Percentiles rank a stretch among this genome's conserved stretches.
These are phyloP conservation scores for Sextonia rubra DNA, from an alignment of 164 flowering plant genomes.

Conservation along the genomic window DNA sequence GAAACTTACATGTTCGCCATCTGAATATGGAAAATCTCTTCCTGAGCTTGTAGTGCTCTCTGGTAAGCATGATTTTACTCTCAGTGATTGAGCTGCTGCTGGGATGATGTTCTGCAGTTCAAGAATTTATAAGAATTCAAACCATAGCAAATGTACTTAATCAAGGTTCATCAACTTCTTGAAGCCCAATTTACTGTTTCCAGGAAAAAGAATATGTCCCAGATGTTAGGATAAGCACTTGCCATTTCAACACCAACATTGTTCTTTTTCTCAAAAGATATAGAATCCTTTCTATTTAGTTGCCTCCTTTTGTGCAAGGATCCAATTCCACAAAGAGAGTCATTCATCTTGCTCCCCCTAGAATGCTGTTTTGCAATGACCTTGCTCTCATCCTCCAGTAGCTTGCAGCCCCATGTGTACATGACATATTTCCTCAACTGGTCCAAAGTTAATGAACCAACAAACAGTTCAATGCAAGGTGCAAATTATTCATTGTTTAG, in stretches of 20 bases:
- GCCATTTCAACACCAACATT: conserved; percentile 38
- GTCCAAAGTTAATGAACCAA: conserved; percentile 10
- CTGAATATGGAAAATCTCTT: conserved; percentile 9
- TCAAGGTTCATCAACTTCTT: not conserved
- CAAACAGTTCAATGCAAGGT: conserved; percentile 12
- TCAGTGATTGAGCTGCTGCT: conserved; percentile 16
- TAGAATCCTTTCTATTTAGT: conserved; percentile 22
- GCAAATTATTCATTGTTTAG: not conserved
- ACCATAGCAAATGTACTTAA: no score
- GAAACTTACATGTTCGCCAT: conserved; percentile 27
- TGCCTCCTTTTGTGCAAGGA: conserved; percentile 35
- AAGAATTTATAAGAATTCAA: not conserved
- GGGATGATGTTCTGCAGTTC: conserved; percentile 23
- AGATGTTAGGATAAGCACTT: conserved; percentile 6
- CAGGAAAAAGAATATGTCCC: not conserved
- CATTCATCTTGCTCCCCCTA: conserved; percentile 23
- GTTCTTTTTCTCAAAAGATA: conserved; percentile 29
- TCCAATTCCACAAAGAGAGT: conserved; percentile 24
- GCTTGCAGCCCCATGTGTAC: conserved; percentile 65
- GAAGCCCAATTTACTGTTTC: not conserved
- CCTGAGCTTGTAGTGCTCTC: conserved; percentile 10
- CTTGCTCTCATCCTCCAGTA: conserved; percentile 34
- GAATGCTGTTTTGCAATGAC: conserved; percentile 20
- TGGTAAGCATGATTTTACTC: conserved; percentile 20
- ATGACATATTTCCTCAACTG: conserved; percentile 88